Evolutionary conservation across 192 early-diverging fungal genomes (phyloP).

Genomic region (Gryganskiella cystojenkinii): DNA sequence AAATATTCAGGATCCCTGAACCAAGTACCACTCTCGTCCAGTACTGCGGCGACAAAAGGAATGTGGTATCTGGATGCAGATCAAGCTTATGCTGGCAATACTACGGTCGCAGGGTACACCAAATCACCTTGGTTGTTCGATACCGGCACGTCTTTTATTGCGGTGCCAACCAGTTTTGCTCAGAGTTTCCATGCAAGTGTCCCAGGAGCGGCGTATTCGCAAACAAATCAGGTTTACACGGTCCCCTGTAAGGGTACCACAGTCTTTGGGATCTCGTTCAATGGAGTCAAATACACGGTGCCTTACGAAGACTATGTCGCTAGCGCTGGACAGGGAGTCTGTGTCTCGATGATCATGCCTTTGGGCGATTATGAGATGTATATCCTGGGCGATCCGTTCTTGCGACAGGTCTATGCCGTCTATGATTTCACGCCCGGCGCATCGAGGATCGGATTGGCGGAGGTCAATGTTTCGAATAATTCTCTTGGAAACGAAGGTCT

Average conservation of each 20-base stretch:
- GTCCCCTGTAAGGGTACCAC: slow-evolving; percentile 37
- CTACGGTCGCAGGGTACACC: slow-evolving; percentile 26
- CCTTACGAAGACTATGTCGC: slow-evolving; percentile 39
- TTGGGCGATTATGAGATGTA: slow-evolving; percentile 44
- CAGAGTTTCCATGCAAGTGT: slow-evolving; percentile 36
- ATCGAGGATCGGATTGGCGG: slow-evolving; percentile 32
- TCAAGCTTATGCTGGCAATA: slow-evolving; percentile 9
- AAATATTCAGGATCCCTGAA: slow-evolving; percentile 31
- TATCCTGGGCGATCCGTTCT: slow-evolving; percentile 46
- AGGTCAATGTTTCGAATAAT: slow-evolving; percentile 8
- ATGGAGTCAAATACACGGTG: slow-evolving; percentile 35
- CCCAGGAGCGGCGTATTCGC: slow-evolving; percentile 28
- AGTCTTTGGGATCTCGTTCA: slow-evolving; percentile 39
- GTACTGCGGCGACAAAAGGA: slow-evolving; percentile 13
- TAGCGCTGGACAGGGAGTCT: slow-evolving; percentile 11
- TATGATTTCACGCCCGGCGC: slow-evolving; percentile 50
- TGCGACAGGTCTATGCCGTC: slow-evolving; percentile 44
- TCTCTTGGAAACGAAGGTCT: slow-evolving; percentile 36
- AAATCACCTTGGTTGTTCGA: slow-evolving; percentile 47
- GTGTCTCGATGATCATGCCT: slow-evolving; percentile 44
- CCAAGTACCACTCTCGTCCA: slow-evolving; percentile 23
- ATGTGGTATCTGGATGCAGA: slow-evolving; percentile 48
- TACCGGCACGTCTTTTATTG: slow-evolving; percentile 52
- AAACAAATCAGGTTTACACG: slow-evolving; percentile 11
- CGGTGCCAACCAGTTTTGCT: slow-evolving; percentile 35